A percentile compares a stretch with the other conserved stretches of the same genome.
These are phyloP conservation scores for Phaeoacremonium minimum DNA, from an alignment of 2,329 filamentous ascomycete species.

Conservation along the genomic window DNA sequence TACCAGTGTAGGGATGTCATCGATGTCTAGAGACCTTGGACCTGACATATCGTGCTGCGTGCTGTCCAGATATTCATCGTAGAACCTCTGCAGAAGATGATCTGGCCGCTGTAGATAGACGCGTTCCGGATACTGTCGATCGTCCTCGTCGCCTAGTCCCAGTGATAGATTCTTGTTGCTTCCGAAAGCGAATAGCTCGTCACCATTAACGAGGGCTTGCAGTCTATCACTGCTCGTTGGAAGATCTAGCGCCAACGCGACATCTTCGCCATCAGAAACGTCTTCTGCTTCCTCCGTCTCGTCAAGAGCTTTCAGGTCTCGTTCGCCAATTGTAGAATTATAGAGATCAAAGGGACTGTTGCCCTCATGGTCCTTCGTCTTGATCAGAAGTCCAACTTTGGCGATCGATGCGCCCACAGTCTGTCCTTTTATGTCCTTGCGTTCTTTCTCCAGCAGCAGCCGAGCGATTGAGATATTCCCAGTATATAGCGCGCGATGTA, in stretches of 20 bases:
- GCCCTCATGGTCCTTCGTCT: slow-evolving; percentile 92
- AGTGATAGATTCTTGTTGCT: slow-evolving; percentile 94
- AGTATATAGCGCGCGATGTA: slow-evolving; percentile 86
- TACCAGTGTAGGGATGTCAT: slow-evolving; percentile 68
- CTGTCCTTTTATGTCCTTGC: slow-evolving; percentile 57
- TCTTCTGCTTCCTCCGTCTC: slow-evolving; percentile 41
- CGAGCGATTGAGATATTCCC: slow-evolving; percentile 86
- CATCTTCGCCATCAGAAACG: slow-evolving; percentile 52
- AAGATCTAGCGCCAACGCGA: slow-evolving; percentile 13
- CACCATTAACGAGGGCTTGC: slow-evolving; percentile 42
- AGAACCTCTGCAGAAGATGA: slow-evolving; percentile 69
- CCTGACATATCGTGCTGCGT: slow-evolving; percentile 26
- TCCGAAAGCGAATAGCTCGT: slow-evolving; percentile 90
- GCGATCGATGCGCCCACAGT: slow-evolving; percentile 53
- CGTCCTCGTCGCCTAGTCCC: slow-evolving; percentile 92
- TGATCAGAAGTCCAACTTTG: slow-evolving; percentile 73
- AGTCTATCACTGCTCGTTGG: slow-evolving; percentile 7
- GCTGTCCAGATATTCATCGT: slow-evolving; percentile 60
- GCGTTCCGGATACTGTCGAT: slow-evolving; percentile 88
- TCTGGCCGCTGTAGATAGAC: slow-evolving; percentile 73
- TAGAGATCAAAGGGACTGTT: slow-evolving; percentile 94
- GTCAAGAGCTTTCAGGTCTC: slow-evolving; percentile 49
- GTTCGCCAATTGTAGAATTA: slow-evolving; percentile 76
- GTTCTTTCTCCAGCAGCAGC: slow-evolving; percentile 74
- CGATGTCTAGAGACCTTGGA: slow-evolving; percentile 21